Base-by-base conservation (phyloP, 2,329 filamentous ascomycete species). In the Pseudonectria foliicola region DNA sequence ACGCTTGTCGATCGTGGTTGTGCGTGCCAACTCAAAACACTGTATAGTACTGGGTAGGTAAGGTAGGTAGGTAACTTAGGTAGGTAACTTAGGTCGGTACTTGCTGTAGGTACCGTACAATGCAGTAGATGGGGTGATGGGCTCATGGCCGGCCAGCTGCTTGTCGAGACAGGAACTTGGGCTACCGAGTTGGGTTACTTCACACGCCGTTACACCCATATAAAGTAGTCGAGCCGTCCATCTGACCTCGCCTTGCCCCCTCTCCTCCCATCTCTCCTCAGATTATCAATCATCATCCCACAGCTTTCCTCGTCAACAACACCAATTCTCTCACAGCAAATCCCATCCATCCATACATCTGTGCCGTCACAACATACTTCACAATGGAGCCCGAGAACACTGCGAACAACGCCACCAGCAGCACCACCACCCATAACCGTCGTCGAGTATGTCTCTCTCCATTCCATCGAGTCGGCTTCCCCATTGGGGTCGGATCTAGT, bases 341-440 rank as follows among this genome's bases (percentile, higher is more conserved):
- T 12, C 13, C 30, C 37, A 10, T 12, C 13, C 13, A 2, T 15
- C 21, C 18, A 34, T 21, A 29, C 29, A 28, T 27, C 30, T 24
- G 23, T 10, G 13, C 16, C n/a, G 6, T 21, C 18, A 21, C 18
- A 21, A 21, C 18, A 21, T 21, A 25, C 14, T 10, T 34, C 43
- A 55, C 21, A 42, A 59, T 59, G 56, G 46, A 53, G n/a, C 31
- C 51, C 35, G 52, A 59, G 35, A 40, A 49, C 34, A 52, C 38
- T 21, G 52, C 53, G 35, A 37, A 38, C 33, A 36, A 31, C 21
- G 40, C 42, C 14, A 38, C 44, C 18, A 21, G 18, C 18, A 21
- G 8, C 37, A 40, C 23, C 33, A 40, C 37, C 18, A 37, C 48
- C 18, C 37, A 45, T 27, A 10, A 46, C 27, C 59, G 59, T 24